phyloP scores from a whole-genome alignment of 2,329 filamentous ascomycete species.

The Diplocarpon rosae region DNA sequence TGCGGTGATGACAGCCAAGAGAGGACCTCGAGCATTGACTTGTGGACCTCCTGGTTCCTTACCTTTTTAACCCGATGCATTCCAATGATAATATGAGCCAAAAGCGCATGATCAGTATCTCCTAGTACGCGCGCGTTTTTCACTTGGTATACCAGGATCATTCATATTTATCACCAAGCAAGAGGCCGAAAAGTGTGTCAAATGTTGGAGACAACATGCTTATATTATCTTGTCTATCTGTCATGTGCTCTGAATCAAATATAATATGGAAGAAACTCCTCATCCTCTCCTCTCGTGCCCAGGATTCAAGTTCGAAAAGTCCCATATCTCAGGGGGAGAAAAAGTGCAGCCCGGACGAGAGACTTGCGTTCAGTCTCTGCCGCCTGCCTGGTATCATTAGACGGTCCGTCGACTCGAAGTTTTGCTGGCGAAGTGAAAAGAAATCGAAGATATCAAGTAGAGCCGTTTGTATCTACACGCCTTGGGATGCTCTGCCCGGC shows the following conservation, averaged over 20 bases:
- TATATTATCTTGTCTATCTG: neutral
- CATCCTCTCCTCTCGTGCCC: conserved; percentile 5
- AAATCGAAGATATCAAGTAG: neutral
- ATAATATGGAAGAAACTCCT: neutral
- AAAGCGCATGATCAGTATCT: no score
- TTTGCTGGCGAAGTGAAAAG: neutral
- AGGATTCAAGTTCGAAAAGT: conserved; percentile 2
- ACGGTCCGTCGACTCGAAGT: conserved; percentile 1
- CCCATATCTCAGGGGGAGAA: neutral
- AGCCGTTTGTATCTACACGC: neutral
- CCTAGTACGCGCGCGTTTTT: no score
- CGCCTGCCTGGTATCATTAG: conserved; percentile 1
- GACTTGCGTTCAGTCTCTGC: neutral
- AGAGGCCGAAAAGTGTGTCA: no score
- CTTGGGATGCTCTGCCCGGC: neutral
- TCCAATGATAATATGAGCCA: no score
- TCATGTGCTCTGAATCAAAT: neutral
- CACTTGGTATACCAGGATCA: no score
- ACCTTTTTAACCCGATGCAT: no score
- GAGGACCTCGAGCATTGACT: no score
- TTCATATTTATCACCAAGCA: no score
- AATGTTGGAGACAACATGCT: neutral
- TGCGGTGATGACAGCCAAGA: no score
- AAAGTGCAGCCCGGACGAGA: conserved; percentile 1
- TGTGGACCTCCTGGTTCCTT: no score